Conservation (phyloP, 2,329 filamentous ascomycete genomes). For the Fusarium nygamai region DNA sequence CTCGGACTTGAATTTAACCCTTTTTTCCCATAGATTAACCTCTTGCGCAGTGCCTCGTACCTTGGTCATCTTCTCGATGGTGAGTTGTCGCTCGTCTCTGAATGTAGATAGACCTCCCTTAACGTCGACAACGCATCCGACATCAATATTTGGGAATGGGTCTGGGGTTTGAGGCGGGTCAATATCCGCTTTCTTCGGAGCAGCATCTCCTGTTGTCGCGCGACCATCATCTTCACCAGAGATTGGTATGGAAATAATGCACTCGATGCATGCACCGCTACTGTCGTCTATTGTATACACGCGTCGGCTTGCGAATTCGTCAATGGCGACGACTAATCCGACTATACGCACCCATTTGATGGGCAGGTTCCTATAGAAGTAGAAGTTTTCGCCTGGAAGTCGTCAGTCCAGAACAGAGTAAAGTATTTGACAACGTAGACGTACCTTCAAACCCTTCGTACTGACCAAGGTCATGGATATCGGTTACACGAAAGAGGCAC, state of each 20-base stretch:
- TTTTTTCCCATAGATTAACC: slow-evolving; percentile 67
- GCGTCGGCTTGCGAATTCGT: slow-evolving; percentile 58
- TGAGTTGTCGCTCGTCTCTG: slow-evolving; percentile 61
- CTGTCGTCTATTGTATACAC: slow-evolving; percentile 73
- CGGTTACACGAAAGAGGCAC: slow-evolving; percentile 64
- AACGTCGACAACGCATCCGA: slow-evolving; percentile 66
- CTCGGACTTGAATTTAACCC: slow-evolving; percentile 58
- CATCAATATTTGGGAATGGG: slow-evolving; percentile 51
- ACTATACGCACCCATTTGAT: slow-evolving; percentile 79
- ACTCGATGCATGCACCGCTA: slow-evolving; percentile 67
- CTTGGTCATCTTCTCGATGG: slow-evolving; percentile 59
- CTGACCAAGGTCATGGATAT: slow-evolving; percentile 59
- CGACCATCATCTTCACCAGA: background rate
- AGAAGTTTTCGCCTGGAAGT: slow-evolving; percentile 61
- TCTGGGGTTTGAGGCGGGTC: background rate
- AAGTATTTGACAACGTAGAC: background rate
- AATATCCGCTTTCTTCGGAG: slow-evolving; percentile 2
- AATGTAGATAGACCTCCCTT: slow-evolving; percentile 63
- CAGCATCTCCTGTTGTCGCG: background rate
- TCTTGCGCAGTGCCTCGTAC: slow-evolving; percentile 66
- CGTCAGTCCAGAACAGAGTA: slow-evolving; percentile 8
- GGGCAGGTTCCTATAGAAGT: slow-evolving; percentile 78
- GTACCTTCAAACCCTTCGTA: slow-evolving; percentile 65
- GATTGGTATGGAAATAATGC: slow-evolving; percentile 28
- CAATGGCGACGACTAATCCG: slow-evolving; percentile 73